Evolutionary conservation across 345 rosid genomes (phyloP), one percentile per base, ranked within the genome.

Genomic region (Heritiera fomes): DNA sequence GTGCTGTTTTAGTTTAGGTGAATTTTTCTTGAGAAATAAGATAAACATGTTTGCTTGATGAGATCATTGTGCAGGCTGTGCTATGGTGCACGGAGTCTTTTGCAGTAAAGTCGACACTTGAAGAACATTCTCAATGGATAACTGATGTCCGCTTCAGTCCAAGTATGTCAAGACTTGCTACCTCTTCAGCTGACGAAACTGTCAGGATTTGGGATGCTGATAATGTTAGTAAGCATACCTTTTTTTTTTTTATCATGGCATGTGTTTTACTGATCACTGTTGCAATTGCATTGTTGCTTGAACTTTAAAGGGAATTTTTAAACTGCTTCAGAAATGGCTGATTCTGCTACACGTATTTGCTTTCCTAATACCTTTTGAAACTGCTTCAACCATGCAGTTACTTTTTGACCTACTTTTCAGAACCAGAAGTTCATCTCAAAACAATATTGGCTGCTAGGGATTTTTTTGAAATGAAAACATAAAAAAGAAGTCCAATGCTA

Each of bases 121-220:
- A 88, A 71, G 96, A 90, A 66, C 96, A 91, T 85, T 71, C 84
- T 71, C 84, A 82, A 45, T 84, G 88, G 84, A 84, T 91, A 65
- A 91, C 91, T 59, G 93, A 89, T 85, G 91, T 88, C 38, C 92
- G 92, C 74, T 91, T 90, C 84, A 86, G 93, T 78, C 82, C 92
- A 80, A 87, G 85, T 78, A 83, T 87, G 85, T 86, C 88, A 15
- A 74, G 90, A 43, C 81, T 91, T 53, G 93, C 93, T 62, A 90
- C 93, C 32, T 86, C 92, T 56, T 90, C 93, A 14, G 92, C 89
- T 73, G 96, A 91, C 81, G 80, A 73, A 88, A 88, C 91, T 77
- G 92, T 91, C 75, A 85, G 88, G 87, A 83, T 91, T 56, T 91
- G 96, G 96, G 91, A 90, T 73, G 82, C 79, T 75, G 87, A 91